These are phyloP conservation scores for Ensete ventricosum DNA, from an alignment of 176 grass and related monocot species.

Conservation along the genomic window DNA sequence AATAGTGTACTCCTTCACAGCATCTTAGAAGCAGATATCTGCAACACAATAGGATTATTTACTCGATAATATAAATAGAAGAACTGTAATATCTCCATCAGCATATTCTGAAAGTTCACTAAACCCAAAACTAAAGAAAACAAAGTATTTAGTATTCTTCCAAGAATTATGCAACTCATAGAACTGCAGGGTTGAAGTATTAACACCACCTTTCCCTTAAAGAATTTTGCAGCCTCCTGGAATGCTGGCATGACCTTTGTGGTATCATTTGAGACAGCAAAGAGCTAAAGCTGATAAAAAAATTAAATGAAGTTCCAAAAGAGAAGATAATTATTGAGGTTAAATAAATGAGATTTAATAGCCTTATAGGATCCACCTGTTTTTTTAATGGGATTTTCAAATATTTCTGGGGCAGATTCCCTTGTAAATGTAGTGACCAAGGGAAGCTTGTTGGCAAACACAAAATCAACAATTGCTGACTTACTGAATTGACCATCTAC, in stretches of 20 bases:
- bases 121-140: no score
- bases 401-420: conserved; percentile 63
- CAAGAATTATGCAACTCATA: background rate
- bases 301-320: conserved; percentile 2
- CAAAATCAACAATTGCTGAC: conserved; percentile 59
- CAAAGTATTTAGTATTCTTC: background rate
- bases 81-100: background rate
- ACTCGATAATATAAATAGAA: background rate
- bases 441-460: conserved; percentile 76
- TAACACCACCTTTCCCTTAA: conserved; percentile 74
- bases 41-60: background rate
- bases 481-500: conserved; percentile 72
- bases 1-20: no score
- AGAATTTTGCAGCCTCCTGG: conserved; percentile 74
- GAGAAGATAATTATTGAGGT: background rate
- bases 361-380: conserved; percentile 33
- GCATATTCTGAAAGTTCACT: background rate
- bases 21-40: background rate
- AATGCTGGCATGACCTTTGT: conserved; percentile 45
- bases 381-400: conserved; percentile 94
- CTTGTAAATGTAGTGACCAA: conserved; percentile 66
- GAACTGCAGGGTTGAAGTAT: background rate
- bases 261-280: conserved; percentile 64
- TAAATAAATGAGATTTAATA: background rate
- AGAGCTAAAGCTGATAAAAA: conserved; percentile 61